Conservation (phyloP, 768 basidiomycete species). For the Boletus barrowsii region DNA sequence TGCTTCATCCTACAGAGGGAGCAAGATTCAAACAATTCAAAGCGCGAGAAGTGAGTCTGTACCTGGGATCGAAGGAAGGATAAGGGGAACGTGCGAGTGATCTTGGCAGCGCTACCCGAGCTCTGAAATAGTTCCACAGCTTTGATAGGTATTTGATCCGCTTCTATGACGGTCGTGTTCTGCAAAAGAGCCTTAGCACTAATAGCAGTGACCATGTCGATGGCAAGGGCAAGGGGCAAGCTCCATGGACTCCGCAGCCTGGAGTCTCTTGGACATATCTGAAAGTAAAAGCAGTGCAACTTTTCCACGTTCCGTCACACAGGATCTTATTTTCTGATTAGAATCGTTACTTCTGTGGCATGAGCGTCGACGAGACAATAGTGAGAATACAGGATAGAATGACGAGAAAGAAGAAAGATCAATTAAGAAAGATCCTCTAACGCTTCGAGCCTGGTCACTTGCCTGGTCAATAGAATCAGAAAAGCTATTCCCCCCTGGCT, state of each 20-base stretch:
- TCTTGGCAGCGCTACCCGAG: constrained; percentile 8
- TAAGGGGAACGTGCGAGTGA: constrained; percentile 19
- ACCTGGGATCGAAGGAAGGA: constrained; percentile 13
- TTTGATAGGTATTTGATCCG: constrained; percentile 13
- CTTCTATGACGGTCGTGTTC: constrained; percentile 6
- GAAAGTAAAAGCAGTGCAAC: background rate
- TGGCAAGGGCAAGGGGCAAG: background rate
- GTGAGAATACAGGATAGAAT: constrained; percentile 1
- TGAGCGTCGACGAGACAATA: background rate
- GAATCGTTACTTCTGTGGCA: background rate
- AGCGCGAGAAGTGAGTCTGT: background rate
- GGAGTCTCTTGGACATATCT: too few species aligned
- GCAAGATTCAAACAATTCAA: too few species aligned
- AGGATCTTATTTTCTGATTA: background rate
- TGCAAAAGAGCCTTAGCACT: background rate
- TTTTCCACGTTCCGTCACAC: background rate
- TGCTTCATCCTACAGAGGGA: constrained; percentile 11
- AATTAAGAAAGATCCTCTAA: constrained; percentile 36
- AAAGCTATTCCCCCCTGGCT: background rate
- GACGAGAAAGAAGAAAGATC: background rate
- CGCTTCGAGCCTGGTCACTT: constrained; percentile 50
- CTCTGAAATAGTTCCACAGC: constrained; percentile 17
- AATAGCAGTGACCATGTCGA: constrained; percentile 1
- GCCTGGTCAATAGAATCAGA: constrained; percentile 30
- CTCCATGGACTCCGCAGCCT: too few species aligned